Conservation (phyloP, 352 stramenopile species). For the Phytophthora niederhauseri region DNA sequence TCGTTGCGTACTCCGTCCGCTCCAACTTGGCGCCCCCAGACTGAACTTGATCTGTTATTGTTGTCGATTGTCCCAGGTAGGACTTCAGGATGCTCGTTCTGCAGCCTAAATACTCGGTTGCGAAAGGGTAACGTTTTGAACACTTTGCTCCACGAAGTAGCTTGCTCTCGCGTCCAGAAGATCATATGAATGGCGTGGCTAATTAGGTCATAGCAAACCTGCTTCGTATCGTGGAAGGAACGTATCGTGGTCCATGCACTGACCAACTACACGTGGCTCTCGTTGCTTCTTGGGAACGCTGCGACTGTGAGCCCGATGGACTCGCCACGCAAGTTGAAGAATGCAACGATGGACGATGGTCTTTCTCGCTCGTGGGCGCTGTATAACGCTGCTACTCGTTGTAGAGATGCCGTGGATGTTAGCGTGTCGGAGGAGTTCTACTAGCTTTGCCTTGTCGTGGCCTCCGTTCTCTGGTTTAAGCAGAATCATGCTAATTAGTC, state of each 20-base stretch:
- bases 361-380: constrained; percentile 56
- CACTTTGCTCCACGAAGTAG: background rate
- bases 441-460: background rate
- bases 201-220: constrained; percentile 4
- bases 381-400: constrained; percentile 53
- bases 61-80: too few relatives aligned
- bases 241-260: constrained; percentile 40
- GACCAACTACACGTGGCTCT: constrained; percentile 55
- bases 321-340: constrained; percentile 40
- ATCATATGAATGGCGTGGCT: constrained; percentile 6
- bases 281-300: constrained; percentile 66
- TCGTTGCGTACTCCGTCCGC: constrained; percentile 2
- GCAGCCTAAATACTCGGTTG: too few relatives aligned
- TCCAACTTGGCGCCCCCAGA: constrained; percentile 10
- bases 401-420: background rate
- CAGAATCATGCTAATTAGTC: background rate
- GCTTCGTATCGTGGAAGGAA: constrained; percentile 34
- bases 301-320: constrained; percentile 50
- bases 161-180: constrained; percentile 9
- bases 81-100: background rate
- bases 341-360: constrained; percentile 56
- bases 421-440: background rate
- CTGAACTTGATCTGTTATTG: background rate
- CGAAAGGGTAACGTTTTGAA: background rate
- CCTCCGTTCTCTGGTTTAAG: background rate